Percentiles rank a stretch among this genome's conserved stretches.
Conservation (phyloP, 129 eudicot genomes). For the Tanacetum coccineum region DNA sequence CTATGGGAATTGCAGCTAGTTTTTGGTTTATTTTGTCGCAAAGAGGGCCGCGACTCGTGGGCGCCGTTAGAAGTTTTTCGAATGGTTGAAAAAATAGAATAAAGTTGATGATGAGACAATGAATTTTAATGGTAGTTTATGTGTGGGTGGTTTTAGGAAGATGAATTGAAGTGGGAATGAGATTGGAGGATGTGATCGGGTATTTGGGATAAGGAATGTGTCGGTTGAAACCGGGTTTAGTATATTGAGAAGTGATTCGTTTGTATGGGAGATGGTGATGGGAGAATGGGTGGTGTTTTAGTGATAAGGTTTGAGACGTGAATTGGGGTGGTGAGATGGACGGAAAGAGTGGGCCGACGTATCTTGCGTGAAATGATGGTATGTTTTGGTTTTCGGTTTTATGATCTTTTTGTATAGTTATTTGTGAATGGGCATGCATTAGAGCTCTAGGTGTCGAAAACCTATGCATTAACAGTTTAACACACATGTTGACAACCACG, state of each 20-base stretch:
- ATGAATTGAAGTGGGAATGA: conserved; percentile 53
- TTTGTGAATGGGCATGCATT: not conserved
- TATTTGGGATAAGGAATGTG: conserved; percentile 96
- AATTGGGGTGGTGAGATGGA: conserved; percentile 35
- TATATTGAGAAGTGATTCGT: conserved; percentile 86
- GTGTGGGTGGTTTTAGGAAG: conserved; percentile 93
- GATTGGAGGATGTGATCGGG: conserved; percentile 70
- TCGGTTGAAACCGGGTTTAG: conserved; percentile 80
- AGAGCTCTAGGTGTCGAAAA: too few relatives aligned
- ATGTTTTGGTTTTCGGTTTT: conserved; percentile 4
- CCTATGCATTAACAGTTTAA: too few relatives aligned
- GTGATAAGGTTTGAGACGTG: conserved; percentile 76
- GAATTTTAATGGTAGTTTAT: too few relatives aligned
- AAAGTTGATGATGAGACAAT: conserved; percentile 59
- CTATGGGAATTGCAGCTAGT: conserved; percentile 82
- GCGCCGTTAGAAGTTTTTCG: conserved; percentile 91
- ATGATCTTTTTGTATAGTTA: not conserved
- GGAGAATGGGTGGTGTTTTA: conserved; percentile 49
- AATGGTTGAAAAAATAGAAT: conserved; percentile 89
- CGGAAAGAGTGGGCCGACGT: conserved; percentile 75
- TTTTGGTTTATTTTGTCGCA: conserved; percentile 86
- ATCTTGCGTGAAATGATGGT: conserved; percentile 99
- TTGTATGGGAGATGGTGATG: conserved; percentile 80
- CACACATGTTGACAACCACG: too few relatives aligned
- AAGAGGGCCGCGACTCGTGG: conserved; percentile 97